Percentiles rank a stretch among this genome's conserved stretches.
These are phyloP conservation scores for Hyphodiscus hymeniophilus DNA, from an alignment of 495 filamentous ascomycete genomes.

Conservation along the genomic window DNA sequence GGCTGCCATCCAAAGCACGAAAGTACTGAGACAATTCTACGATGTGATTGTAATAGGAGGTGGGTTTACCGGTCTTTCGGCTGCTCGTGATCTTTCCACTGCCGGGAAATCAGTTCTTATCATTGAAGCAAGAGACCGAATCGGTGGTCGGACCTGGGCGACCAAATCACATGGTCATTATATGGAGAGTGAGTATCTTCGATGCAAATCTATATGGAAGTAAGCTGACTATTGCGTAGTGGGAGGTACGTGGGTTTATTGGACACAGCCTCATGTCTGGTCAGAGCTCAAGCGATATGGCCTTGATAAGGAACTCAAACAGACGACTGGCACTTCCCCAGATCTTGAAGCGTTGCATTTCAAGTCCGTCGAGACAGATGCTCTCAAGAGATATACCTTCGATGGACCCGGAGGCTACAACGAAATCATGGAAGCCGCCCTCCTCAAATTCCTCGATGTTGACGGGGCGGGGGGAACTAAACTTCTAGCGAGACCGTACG, in stretches of 20 bases:
- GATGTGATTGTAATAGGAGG: background rate
- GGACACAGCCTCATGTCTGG: conserved; percentile 23
- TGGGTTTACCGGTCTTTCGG: background rate
- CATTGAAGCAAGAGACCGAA: background rate
- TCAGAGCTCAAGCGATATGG: conserved; percentile 22
- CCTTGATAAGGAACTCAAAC: conserved; percentile 14
- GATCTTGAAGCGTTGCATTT: background rate
- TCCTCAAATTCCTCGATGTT: conserved; percentile 6
- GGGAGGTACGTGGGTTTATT: conserved; percentile 29
- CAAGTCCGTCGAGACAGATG: background rate
- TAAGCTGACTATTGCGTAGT: background rate
- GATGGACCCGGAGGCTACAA: background rate
- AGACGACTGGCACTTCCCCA: background rate
- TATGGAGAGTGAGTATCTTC: conserved; percentile 16
- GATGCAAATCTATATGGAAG: too few relatives aligned
- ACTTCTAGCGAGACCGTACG: background rate
- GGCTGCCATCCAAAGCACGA: conserved; percentile 5
- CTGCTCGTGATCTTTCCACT: background rate
- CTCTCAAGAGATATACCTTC: background rate
- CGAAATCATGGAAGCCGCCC: background rate
- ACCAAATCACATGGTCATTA: conserved; percentile 17
- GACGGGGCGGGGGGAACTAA: background rate
- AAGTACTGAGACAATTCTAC: background rate
- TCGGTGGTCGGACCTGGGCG: conserved; percentile 19
- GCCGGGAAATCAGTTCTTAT: background rate